These are phyloP conservation scores for Tolypocladium ovalisporum DNA, from an alignment of 2,329 filamentous ascomycete genomes.

Conservation along the genomic window DNA sequence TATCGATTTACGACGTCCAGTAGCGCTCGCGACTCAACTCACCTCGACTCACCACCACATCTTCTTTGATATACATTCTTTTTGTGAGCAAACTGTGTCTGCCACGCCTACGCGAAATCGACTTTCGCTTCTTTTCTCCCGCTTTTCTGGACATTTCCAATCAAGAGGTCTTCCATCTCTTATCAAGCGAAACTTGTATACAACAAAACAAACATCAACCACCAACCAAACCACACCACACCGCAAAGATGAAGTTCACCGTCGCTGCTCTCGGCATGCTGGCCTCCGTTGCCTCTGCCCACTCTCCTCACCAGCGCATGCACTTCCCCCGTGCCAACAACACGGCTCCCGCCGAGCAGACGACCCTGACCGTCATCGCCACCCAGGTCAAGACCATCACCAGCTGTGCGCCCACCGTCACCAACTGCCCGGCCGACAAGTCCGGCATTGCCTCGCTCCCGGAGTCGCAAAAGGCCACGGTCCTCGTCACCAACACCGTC, in stretches of 20 bases:
- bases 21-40: not conserved
- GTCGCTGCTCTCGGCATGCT: constrained; percentile 31
- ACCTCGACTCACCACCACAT: not conserved
- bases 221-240: constrained; percentile 4
- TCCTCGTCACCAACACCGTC: constrained; percentile 27
- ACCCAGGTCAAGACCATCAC: constrained; percentile 47
- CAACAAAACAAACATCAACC: constrained; percentile 4
- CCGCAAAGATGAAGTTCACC: constrained; percentile 36
- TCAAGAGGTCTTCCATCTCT: not conserved
- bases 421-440: constrained; percentile 37
- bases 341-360: constrained; percentile 15
- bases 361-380: constrained; percentile 38
- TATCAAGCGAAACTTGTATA: not conserved
- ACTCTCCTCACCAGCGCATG: constrained; percentile 20
- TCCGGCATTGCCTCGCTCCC: constrained; percentile 23
- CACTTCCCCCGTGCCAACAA: constrained; percentile 18
- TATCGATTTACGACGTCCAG: constrained; percentile 1
- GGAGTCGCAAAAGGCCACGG: constrained; percentile 20
- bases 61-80: constrained; percentile 12
- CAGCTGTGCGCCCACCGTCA: constrained; percentile 45
- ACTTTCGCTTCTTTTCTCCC: constrained; percentile 15
- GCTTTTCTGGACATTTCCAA: constrained; percentile 1
- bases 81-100: constrained; percentile 21
- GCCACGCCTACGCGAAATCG: constrained; percentile 19
- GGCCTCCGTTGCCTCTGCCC: constrained; percentile 32